phyloP scores from a whole-genome alignment of 805 yeast species.

The Diddensiella santjacobensis region DNA sequence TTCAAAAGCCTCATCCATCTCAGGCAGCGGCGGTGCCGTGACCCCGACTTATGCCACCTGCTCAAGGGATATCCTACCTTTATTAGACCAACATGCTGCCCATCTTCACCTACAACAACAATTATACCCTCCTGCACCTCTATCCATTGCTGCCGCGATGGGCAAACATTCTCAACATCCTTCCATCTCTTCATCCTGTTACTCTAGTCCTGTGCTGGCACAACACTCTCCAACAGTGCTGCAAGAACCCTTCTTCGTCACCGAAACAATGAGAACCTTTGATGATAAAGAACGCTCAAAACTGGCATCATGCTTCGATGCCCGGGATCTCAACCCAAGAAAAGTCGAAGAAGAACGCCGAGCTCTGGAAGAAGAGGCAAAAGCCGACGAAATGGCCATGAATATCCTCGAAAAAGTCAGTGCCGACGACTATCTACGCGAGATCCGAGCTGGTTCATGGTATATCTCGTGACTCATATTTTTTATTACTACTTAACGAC shows the following conservation, averaged over 20 bases:
- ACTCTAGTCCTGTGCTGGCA: constrained; percentile 10
- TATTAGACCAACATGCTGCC: constrained; percentile 4
- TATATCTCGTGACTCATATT: constrained; percentile 14
- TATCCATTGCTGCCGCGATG: neutral
- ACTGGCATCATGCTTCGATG: neutral
- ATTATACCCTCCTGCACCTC: neutral
- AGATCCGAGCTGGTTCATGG: constrained; percentile 22
- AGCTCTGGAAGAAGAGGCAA: constrained; percentile 18
- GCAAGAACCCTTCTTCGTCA: constrained; percentile 12
- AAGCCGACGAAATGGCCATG: constrained; percentile 35
- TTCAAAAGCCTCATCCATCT: neutral
- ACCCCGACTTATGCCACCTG: neutral
- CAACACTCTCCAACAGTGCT: constrained; percentile 5
- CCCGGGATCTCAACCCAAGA: neutral
- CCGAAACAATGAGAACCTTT: constrained; percentile 6
- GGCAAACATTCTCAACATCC: constrained; percentile 4
- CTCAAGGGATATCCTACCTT: constrained; percentile 15
- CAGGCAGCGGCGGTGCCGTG: neutral
- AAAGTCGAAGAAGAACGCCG: constrained; percentile 16
- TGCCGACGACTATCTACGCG: constrained; percentile 27
- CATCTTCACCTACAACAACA: constrained; percentile 3
- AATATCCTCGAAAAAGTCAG: constrained; percentile 31
- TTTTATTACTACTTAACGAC: neutral
- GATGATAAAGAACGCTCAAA: neutral
- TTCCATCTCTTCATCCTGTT: constrained; percentile 17